Conservation (phyloP, 306 rosid genomes). For the Medicago ruthenica region DNA sequence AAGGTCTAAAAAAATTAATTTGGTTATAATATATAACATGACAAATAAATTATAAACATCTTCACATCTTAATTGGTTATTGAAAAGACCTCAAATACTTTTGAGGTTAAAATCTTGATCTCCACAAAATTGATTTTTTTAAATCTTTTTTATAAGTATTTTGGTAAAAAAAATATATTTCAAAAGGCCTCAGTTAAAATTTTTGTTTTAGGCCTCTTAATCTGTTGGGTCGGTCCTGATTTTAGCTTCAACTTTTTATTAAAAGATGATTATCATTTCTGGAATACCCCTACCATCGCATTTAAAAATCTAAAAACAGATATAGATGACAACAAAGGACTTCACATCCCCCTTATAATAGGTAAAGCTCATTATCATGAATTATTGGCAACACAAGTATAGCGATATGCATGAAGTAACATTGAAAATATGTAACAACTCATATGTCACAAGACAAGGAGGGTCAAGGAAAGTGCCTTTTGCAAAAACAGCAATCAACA, state of each 20-base stretch:
- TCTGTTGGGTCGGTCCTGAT: no score
- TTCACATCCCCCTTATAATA: constrained; percentile 26
- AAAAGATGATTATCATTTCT: not conserved
- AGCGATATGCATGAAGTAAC: constrained; percentile 33
- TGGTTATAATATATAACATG: no score
- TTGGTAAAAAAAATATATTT: no score
- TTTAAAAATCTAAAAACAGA: constrained; percentile 25
- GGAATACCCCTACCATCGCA: constrained; percentile 3
- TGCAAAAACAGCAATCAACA: constrained; percentile 34
- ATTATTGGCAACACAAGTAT: constrained; percentile 27
- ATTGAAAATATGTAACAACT: constrained; percentile 33
- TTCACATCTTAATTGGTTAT: no score
- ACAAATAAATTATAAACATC: no score
- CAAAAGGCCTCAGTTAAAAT: no score
- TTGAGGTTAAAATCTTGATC: no score
- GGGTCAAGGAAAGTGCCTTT: constrained; percentile 44
- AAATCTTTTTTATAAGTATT: no score
- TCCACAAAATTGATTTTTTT: no score
- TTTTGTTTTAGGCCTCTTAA: no score
- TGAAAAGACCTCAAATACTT: no score
- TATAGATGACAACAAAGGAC: constrained; percentile 23
- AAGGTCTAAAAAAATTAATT: no score
- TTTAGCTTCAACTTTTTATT: not conserved
- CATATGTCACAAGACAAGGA: constrained; percentile 27
- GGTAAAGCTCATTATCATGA: constrained; percentile 22